Percentiles rank a stretch among this genome's conserved stretches.
phyloP scores from a whole-genome alignment of 2,329 filamentous ascomycete species.

The Fusarium domesticum region DNA sequence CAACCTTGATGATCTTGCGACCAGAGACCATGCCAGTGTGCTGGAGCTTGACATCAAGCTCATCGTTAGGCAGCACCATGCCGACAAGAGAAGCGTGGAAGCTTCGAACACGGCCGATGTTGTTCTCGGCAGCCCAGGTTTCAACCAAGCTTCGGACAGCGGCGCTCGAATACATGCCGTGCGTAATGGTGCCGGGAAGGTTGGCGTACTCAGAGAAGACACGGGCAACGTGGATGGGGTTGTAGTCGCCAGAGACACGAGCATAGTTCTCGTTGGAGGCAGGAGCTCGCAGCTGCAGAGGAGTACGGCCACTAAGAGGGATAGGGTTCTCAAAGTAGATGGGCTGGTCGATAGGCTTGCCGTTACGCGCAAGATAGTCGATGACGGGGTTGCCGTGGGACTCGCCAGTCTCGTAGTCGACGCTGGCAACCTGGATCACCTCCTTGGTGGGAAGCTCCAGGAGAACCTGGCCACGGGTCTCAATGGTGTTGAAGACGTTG shows the following conservation, averaged over 20 bases:
- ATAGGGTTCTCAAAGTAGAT: slow-evolving; percentile 98
- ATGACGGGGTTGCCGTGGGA: slow-evolving; percentile 96
- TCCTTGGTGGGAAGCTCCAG: slow-evolving; percentile 96
- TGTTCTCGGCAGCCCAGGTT: slow-evolving; percentile 99
- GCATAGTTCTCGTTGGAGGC: slow-evolving; percentile 98
- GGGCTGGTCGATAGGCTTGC: slow-evolving; percentile 89
- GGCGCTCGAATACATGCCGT: slow-evolving; percentile 99
- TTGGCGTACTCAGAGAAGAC: slow-evolving; percentile 96
- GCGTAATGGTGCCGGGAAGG: slow-evolving; percentile 93
- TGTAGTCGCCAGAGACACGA: slow-evolving; percentile 95
- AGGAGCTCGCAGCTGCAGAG: slow-evolving; percentile 83
- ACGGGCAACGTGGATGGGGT: slow-evolving; percentile 96
- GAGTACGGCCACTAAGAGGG: slow-evolving; percentile 87
- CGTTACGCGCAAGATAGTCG: slow-evolving; percentile 91
- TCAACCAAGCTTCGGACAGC: slow-evolving; percentile 94
- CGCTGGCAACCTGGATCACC: slow-evolving; percentile 92
- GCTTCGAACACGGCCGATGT: slow-evolving; percentile 92
- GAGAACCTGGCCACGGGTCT: slow-evolving; percentile 88
- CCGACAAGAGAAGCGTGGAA: slow-evolving; percentile 97
- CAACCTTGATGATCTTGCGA: slow-evolving; percentile 99
- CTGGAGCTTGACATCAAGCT: slow-evolving; percentile 90
- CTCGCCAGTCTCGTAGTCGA: slow-evolving; percentile 87
- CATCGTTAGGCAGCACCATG: slow-evolving; percentile 97
- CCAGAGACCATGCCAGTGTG: slow-evolving; percentile 97
- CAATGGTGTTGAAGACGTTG: slow-evolving; percentile 83